These are phyloP conservation scores for Sporobolus alterniflorus DNA, from an alignment of 202 grass and related monocot species.

Conservation along the genomic window DNA sequence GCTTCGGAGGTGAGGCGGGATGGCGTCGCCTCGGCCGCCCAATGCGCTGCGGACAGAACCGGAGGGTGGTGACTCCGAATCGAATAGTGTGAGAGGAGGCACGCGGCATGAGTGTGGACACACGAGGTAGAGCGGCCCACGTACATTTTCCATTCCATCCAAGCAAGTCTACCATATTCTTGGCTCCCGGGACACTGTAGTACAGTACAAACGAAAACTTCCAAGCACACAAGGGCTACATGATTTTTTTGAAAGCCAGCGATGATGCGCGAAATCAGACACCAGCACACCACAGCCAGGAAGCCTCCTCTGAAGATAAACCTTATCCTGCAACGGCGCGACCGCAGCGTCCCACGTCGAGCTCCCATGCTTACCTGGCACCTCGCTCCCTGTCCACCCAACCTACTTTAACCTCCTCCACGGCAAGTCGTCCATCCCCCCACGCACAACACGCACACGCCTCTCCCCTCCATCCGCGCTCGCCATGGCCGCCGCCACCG, in stretches of 20 bases:
- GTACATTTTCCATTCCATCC: too few relatives aligned
- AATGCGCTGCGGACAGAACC: too few relatives aligned
- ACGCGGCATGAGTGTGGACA: too few relatives aligned
- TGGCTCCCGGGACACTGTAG: neutral
- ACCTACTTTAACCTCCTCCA: slow-evolving; percentile 47
- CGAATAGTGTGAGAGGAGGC: too few relatives aligned
- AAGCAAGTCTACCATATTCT: too few relatives aligned
- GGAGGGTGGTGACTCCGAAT: too few relatives aligned
- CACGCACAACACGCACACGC: neutral
- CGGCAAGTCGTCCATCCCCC: slow-evolving; percentile 1
- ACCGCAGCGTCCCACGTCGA: slow-evolving; percentile 47
- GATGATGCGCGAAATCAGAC: neutral
- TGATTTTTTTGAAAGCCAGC: neutral
- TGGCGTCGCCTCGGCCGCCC: too few relatives aligned
- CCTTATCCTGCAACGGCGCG: slow-evolving; percentile 51
- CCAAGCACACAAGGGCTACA: neutral
- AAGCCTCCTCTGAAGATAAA: slow-evolving; percentile 41
- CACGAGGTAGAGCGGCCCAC: too few relatives aligned
- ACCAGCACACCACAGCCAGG: slow-evolving; percentile 16
- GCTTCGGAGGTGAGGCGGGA: too few relatives aligned
- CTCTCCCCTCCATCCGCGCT: neutral
- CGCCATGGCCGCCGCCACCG: slow-evolving; percentile 64
- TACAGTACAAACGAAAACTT: neutral
- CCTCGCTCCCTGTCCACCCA: slow-evolving; percentile 12
- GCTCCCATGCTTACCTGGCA: slow-evolving; percentile 35